Conservation (phyloP, 2,329 filamentous ascomycete genomes). For the Grosmannia clavigera region DNA sequence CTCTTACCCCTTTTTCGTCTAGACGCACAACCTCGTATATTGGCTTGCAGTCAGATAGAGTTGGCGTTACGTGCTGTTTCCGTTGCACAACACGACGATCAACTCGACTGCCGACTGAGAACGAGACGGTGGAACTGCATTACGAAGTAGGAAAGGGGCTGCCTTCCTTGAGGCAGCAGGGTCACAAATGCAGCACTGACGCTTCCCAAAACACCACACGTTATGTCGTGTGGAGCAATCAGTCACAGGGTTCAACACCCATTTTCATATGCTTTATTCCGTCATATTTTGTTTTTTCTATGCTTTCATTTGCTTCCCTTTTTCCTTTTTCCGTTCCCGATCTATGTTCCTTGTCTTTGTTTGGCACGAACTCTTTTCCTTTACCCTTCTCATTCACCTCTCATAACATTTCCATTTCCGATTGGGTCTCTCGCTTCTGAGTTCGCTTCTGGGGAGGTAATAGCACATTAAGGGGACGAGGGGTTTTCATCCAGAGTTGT, state of each 20-base stretch:
- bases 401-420: conserved; percentile 15
- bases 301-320: conserved; percentile 7
- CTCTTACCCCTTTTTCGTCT: not conserved
- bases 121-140: not conserved
- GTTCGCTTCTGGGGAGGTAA: conserved; percentile 25
- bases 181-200: not conserved
- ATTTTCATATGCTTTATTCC: conserved; percentile 13
- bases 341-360: not conserved
- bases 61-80: not conserved
- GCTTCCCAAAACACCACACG: not conserved
- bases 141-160: not conserved
- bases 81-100: not conserved
- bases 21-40: not conserved
- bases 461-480: conserved; percentile 20
- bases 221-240: not conserved
- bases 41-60: not conserved
- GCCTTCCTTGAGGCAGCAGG: not conserved
- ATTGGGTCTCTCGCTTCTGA: conserved; percentile 19
- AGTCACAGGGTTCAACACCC: not conserved
- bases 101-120: not conserved
- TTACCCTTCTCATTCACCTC: conserved; percentile 13
- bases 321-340: not conserved
- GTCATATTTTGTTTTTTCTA: conserved; percentile 13
- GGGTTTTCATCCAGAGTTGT: conserved; percentile 9
- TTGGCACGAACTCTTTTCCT: conserved; percentile 1